Evolutionary conservation across 1,284 basidiomycete genomes (phyloP).

Genomic region (Ustilago cynodontis): DNA sequence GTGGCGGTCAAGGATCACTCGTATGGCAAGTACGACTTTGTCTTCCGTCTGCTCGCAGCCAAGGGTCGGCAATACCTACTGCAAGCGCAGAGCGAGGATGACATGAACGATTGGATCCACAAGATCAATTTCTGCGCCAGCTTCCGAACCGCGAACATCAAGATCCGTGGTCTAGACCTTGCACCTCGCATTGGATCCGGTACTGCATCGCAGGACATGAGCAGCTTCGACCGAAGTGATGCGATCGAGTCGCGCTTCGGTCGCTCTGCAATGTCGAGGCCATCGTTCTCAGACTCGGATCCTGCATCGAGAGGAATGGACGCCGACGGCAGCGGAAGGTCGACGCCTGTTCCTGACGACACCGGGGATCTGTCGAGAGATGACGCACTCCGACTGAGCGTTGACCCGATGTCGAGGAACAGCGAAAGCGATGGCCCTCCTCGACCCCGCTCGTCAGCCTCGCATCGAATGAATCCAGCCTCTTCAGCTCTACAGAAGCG

Average conservation of each 20-base stretch:
- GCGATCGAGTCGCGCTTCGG: constrained; percentile 34
- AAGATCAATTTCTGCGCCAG: constrained; percentile 93
- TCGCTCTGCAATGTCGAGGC: constrained; percentile 15
- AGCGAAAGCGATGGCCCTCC: constrained; percentile 27
- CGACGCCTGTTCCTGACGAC: constrained; percentile 31
- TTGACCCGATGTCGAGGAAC: constrained; percentile 20
- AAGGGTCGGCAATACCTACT: constrained; percentile 80
- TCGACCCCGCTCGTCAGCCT: constrained; percentile 44
- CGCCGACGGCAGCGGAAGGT: constrained; percentile 30
- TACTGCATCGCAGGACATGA: constrained; percentile 15
- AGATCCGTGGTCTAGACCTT: constrained; percentile 77
- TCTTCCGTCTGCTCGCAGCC: constrained; percentile 81
- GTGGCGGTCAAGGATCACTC: constrained; percentile 62
- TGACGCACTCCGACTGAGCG: constrained; percentile 9
- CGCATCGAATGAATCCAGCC: constrained; percentile 34
- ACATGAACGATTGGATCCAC: constrained; percentile 91
- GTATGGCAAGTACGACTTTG: constrained; percentile 75
- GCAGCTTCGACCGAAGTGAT: constrained; percentile 64
- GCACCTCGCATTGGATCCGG: constrained; percentile 30
- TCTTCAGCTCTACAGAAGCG: constrained; percentile 43
- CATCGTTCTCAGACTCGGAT: constrained; percentile 37
- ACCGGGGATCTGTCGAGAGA: constrained; percentile 27
- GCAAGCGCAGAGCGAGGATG: constrained; percentile 79
- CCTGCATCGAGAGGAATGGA: constrained; percentile 12
- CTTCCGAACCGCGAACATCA: constrained; percentile 87